phyloP scores from a whole-genome alignment of 164 flowering plant species.

The Malania oleifera region DNA sequence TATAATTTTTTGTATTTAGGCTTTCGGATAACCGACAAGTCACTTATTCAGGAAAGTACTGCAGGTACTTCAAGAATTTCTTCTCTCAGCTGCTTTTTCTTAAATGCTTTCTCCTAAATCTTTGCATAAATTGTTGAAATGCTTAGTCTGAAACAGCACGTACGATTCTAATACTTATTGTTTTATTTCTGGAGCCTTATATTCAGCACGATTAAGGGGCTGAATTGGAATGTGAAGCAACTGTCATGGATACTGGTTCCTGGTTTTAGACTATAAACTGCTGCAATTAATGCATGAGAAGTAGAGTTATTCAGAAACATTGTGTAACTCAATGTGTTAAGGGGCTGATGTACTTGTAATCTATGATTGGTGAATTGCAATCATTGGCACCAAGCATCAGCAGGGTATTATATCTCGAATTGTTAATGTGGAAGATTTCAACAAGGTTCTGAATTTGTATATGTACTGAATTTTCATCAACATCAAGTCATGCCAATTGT shows the following conservation, averaged over 20 bases:
- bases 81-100: no score
- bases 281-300: no score
- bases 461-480: no score
- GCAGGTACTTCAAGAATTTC: slow-evolving; percentile 48
- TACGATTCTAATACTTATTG: neutral
- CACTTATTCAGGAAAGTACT: slow-evolving; percentile 71
- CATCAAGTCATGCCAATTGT: no score
- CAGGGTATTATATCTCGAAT: no score
- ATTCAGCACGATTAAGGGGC: neutral
- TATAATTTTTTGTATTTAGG: slow-evolving; percentile 31
- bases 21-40: slow-evolving; percentile 72
- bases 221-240: neutral
- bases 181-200: neutral
- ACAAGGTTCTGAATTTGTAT: no score
- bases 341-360: neutral
- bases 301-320: no score
- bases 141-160: no score
- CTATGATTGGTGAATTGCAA: neutral
- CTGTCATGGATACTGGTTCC: neutral
- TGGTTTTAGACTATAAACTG: neutral
- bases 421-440: no score
- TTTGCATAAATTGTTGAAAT: no score
- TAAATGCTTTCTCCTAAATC: no score
- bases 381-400: neutral
- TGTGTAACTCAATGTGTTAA: no score